A percentile compares a stretch with the other conserved stretches of the same genome.
phyloP scores from a whole-genome alignment of 108 stramenopile species.

The Nitzschia sp. region DNA sequence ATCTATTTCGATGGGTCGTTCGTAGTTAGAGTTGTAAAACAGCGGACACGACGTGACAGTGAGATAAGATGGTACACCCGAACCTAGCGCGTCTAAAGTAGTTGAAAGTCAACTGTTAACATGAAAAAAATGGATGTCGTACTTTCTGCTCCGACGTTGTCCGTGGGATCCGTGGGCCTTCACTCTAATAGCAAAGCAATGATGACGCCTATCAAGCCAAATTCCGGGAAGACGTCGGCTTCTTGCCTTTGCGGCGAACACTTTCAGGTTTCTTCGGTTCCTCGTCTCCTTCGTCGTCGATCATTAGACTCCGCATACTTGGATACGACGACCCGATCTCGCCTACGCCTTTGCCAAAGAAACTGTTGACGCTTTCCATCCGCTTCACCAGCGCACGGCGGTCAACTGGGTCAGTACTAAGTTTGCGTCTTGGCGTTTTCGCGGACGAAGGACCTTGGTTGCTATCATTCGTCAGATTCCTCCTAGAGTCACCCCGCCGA shows the following conservation, averaged over 20 bases:
- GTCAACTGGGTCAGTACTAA: neutral
- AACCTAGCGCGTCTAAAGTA: too few species aligned
- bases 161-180: too few species aligned
- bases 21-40: too few species aligned
- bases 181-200: too few species aligned
- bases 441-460: neutral
- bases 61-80: too few species aligned
- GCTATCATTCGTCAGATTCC: neutral
- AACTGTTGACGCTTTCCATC: slow-evolving; percentile 1
- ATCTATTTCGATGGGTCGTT: too few species aligned
- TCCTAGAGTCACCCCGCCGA: neutral
- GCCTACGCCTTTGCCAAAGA: neutral
- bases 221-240: too few species aligned
- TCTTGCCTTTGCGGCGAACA: neutral
- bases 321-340: slow-evolving; percentile 1
- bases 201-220: too few species aligned
- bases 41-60: too few species aligned
- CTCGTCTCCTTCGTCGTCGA: neutral
- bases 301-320: neutral
- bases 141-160: too few species aligned
- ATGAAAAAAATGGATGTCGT: too few species aligned
- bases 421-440: neutral
- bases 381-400: neutral
- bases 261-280: neutral
- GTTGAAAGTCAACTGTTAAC: too few species aligned